Evolutionary conservation across 768 basidiomycete genomes (phyloP), one percentile per base, ranked within the genome.

Genomic region (Cubamyces lactineus): DNA sequence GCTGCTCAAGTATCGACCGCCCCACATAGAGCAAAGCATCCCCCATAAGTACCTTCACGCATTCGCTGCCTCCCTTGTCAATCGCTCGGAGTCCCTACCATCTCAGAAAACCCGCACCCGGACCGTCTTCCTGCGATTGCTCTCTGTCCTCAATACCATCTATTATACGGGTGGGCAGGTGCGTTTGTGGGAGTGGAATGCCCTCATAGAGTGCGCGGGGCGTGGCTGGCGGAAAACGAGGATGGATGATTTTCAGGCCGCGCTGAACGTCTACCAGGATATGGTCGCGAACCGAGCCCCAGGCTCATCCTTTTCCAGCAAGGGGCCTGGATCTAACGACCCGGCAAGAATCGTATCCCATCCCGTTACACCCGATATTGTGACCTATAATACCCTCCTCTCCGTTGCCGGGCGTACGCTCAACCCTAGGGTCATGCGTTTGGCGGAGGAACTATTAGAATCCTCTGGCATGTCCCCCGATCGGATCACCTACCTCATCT

Each of bases 131-230:
- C 78, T 86, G 9, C 86, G 84, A 13, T 78, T 93, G 3, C 77
- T 91, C n/a, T 82, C 86, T n/a, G 82, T 91, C 13, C 69, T 92
- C 63, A 81, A 81, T 45, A 79, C 78, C 46, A 75, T 93, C 42
- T 83, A 81, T 59, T 74, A 73, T 21, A 77, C 75, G n/a, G 86
- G 84, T 13, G 87, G 85, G 23, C 74, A 57, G 12, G 71, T 91
- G 34, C 77, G 82, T 64, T 67, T 76, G n/a, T 85, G 84, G 79
- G 84, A 92, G 71, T 93, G 91, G 89, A 93, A 92, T 70, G 77
- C 84, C 8, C 79, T 94, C 47, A 82, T 93, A 61, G 81, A 88
- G 66, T 80, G 78, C 69, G 85, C 87, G 0, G 90, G 86, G 16
- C 82, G 80, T 61, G 88, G 89, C 3, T 85, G 81, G 76, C 81